These are phyloP conservation scores for Hortiboletus flavorubellus DNA, from an alignment of 768 basidiomycete genomes.

Conservation along the genomic window DNA sequence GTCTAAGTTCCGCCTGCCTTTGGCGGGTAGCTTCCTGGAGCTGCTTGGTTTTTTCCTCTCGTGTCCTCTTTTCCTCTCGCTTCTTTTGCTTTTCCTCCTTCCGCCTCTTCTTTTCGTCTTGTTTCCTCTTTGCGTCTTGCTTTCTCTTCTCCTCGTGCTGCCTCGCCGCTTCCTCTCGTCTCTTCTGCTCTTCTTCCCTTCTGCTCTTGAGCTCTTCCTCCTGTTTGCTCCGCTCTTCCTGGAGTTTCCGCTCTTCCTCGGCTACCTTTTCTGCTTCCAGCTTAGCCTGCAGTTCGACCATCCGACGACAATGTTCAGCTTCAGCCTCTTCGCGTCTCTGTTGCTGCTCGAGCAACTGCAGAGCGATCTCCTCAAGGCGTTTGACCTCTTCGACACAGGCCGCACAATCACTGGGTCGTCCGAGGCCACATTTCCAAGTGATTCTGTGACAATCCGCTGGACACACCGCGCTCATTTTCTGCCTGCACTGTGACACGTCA, in stretches of 20 bases:
- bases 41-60: conserved; percentile 36
- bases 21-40: background rate
- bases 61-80: conserved; percentile 24
- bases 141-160: background rate
- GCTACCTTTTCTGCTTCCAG: conserved; percentile 20
- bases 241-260: background rate
- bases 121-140: no score
- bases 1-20: background rate
- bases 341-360: conserved; percentile 37
- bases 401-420: conserved; percentile 35
- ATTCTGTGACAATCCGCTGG: conserved; percentile 39
- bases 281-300: conserved; percentile 43
- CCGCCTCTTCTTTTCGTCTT: no score
- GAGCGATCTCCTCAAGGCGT: conserved; percentile 35
- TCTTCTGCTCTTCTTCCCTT: background rate
- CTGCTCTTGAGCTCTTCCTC: conserved; percentile 36
- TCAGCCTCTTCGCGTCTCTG: conserved; percentile 43
- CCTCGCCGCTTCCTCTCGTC: background rate
- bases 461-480: conserved; percentile 38
- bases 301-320: conserved; percentile 34
- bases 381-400: conserved; percentile 42
- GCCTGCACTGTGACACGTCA: conserved; percentile 38
- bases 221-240: conserved; percentile 29
- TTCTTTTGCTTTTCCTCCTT: no score
- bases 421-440: conserved; percentile 41